Base-by-base conservation (phyloP, 1,284 basidiomycete genomes). In the Austroboletus novae-zelandiae region DNA sequence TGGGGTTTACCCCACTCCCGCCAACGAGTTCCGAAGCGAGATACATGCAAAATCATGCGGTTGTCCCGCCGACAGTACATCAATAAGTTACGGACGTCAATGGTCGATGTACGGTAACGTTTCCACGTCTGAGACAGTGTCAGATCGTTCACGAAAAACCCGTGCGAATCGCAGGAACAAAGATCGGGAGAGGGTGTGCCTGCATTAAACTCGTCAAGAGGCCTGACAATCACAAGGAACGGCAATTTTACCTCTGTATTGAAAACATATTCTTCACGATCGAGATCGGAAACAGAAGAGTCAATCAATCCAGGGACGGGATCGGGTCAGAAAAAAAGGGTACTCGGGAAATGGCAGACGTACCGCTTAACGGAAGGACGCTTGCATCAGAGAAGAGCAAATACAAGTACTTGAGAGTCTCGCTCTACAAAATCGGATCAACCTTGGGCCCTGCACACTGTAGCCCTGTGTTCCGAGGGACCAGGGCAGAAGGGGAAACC, bases 321-420 rank as follows among this genome's bases (percentile, higher is more conserved):
- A 20, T 29, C 37, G 17, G 39, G 13, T 9, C 9, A 34, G 11
- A 34, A 34, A 34, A 34, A 14, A 13, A 31, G 32, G 32, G 32
- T 14, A 34, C 32, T 34, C 9, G 11, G 32, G 13, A 31, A 17
- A 52, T 48, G 11, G 29, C 40, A 44, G 30, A 77, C 86, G 67
- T 59, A 91, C 89, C 74, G 55, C 84, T 79, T 53, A 97, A 68
- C 11, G 93, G 84, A 48, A 97, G 70, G 18, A 83, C 77, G 42
- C 72, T 74, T 15, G 80, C 79, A 60, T 93, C 90, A 43, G 86
- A 83, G 66, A 97, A 98, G 6, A 97, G 73, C 54, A 98, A 71
- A 65, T 90, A 98, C 37, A 99, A 74, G 70, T 99, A 99, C 70
- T 99, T 98, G 51, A 98, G 72, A 6, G 94, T 98, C 71, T 98